Conservation (phyloP, 257 asterid genomes). For the Fraxinus quadrangulata region DNA sequence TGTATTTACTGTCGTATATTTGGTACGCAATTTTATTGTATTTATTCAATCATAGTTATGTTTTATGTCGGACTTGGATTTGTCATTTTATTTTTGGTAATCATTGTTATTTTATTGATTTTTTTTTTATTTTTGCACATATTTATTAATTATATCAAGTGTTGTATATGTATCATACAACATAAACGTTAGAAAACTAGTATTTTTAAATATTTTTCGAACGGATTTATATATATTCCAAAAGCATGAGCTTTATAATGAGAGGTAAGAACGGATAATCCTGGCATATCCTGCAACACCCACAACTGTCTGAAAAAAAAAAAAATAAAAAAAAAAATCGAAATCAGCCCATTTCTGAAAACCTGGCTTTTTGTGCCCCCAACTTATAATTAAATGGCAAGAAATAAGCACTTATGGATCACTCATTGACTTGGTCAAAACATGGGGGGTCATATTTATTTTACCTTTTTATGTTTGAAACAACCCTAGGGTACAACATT, state of each 20-base stretch:
- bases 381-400: constrained; percentile 16
- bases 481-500: constrained; percentile 4
- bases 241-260: constrained; percentile 17
- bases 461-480: too few species aligned
- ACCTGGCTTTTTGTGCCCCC: constrained; percentile 42
- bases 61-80: too few species aligned
- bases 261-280: constrained; percentile 10
- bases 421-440: constrained; percentile 6
- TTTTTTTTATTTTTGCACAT: too few species aligned
- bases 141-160: too few species aligned
- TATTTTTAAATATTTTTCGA: too few species aligned
- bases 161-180: too few species aligned
- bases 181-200: too few species aligned
- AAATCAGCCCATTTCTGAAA: constrained; percentile 46
- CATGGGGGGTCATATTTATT: not conserved
- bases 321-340: constrained; percentile 15
- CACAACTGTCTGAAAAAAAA: constrained; percentile 30
- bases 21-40: too few species aligned
- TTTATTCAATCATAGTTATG: too few species aligned
- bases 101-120: too few species aligned
- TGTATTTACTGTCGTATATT: too few species aligned
- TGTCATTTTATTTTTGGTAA: too few species aligned
- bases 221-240: constrained; percentile 20
- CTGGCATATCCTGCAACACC: constrained; percentile 26
- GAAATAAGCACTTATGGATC: constrained; percentile 22